Evolutionary conservation across 2,329 filamentous ascomycete genomes (phyloP).

Genomic region (Ascochyta lentis): DNA sequence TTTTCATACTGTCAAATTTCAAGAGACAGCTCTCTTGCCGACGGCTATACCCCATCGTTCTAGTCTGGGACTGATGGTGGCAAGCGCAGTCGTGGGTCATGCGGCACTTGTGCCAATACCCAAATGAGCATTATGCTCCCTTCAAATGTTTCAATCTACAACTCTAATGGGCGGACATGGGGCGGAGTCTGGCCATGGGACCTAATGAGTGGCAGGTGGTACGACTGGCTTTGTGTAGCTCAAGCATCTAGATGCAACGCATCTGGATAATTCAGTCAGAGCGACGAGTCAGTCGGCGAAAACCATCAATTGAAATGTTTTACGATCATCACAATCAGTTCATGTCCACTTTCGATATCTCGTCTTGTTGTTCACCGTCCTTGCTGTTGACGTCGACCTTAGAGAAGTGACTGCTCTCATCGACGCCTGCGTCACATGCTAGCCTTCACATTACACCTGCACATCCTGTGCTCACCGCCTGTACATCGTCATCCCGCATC

Average conservation of each 20-base stretch:
- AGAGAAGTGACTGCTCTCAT: background rate
- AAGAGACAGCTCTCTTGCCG: conserved; percentile 42
- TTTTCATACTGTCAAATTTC: conserved; percentile 27
- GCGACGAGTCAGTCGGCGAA: background rate
- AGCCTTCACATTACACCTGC: conserved; percentile 1
- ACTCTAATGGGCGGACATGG: conserved; percentile 25
- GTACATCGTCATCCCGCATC: conserved; percentile 11
- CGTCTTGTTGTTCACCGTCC: background rate
- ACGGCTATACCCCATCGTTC: conserved; percentile 41
- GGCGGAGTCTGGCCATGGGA: conserved; percentile 19
- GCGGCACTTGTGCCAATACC: conserved; percentile 13
- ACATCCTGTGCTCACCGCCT: conserved; percentile 10
- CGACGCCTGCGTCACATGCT: conserved; percentile 3
- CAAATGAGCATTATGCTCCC: conserved; percentile 17
- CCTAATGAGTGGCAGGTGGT: conserved; percentile 23
- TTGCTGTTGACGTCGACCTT: background rate
- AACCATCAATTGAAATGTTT: conserved; percentile 10
- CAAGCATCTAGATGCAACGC: conserved; percentile 18
- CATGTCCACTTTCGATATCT: background rate
- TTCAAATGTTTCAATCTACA: conserved; percentile 33
- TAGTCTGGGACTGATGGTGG: conserved; percentile 31
- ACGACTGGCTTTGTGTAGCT: conserved; percentile 17
- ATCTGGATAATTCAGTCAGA: background rate
- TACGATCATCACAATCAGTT: background rate
- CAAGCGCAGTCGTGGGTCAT: conserved; percentile 41